A percentile compares a stretch with the other conserved stretches of the same genome.
phyloP scores from a whole-genome alignment of 2,329 filamentous ascomycete species.

The Cladosporium halotolerans region DNA sequence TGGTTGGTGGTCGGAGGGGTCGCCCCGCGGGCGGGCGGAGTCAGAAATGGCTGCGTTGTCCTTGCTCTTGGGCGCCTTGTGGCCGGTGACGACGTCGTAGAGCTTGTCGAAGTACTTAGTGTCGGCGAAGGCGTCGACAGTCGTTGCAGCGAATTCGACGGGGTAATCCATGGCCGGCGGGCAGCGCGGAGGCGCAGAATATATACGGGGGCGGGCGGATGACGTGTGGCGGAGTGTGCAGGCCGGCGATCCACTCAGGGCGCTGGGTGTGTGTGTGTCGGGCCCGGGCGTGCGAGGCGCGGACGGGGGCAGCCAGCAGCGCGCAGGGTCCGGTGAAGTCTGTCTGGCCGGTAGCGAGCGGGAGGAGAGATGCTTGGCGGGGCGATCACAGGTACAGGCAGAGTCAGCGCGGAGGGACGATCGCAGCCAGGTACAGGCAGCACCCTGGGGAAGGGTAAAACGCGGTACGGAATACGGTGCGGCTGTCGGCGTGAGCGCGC shows the following conservation, averaged over 20 bases:
- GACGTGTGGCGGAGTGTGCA: not conserved
- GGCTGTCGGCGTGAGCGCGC: too few relatives aligned
- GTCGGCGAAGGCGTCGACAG: conserved; percentile 2
- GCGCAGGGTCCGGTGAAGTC: too few relatives aligned
- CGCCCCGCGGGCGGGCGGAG: not conserved
- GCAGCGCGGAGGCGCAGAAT: not conserved
- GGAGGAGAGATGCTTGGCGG: too few relatives aligned
- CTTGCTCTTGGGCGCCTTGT: not conserved
- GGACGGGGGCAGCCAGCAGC: too few relatives aligned
- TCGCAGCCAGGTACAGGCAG: too few relatives aligned
- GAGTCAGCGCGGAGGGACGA: too few relatives aligned
- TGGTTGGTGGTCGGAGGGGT: conserved; percentile 8
- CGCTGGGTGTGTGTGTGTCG: too few relatives aligned
- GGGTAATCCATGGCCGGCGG: conserved; percentile 5
- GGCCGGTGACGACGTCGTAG: conserved; percentile 4
- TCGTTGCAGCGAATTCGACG: conserved; percentile 3
- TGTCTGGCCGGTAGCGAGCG: too few relatives aligned
- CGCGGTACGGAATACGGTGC: too few relatives aligned
- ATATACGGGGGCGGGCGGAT: not conserved
- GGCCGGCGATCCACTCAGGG: not conserved
- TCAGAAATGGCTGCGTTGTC: conserved; percentile 1
- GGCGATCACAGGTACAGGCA: too few relatives aligned
- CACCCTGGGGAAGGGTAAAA: too few relatives aligned
- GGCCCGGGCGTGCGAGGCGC: too few relatives aligned
- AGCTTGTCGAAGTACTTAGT: conserved; percentile 12